Conservation (phyloP, 192 early-diverging fungal species). For the Coemansia sp. region DNA sequence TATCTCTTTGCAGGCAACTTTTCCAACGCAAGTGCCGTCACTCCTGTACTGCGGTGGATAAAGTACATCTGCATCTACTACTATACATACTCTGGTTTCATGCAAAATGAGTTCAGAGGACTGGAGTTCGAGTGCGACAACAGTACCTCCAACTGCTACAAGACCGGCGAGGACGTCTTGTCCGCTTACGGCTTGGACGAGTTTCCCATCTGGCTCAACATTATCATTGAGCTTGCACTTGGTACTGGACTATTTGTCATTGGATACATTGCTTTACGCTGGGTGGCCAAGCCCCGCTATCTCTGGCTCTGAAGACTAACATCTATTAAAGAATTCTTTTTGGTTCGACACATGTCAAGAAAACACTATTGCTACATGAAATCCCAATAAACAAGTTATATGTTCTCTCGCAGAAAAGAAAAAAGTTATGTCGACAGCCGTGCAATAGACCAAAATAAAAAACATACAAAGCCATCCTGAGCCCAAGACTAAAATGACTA, state of each 20-base stretch:
- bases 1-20: conserved; percentile 47
- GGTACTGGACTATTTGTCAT: too few species aligned
- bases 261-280: too few species aligned
- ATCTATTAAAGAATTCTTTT: too few species aligned
- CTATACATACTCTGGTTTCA: conserved; percentile 9
- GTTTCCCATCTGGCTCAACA: conserved; percentile 35
- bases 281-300: too few species aligned
- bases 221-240: not conserved
- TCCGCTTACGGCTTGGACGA: conserved; percentile 26
- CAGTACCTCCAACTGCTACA: conserved; percentile 12
- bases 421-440: too few species aligned
- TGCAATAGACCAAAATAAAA: too few species aligned
- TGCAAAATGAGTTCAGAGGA: conserved; percentile 44
- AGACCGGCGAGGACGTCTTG: conserved; percentile 26
- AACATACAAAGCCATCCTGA: too few species aligned
- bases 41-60: conserved; percentile 50
- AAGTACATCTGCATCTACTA: conserved; percentile 36
- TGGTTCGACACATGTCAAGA: too few species aligned
- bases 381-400: too few species aligned
- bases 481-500: conserved; percentile 7
- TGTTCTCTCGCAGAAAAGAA: too few species aligned
- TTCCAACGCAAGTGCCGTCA: conserved; percentile 29
- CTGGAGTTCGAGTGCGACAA: conserved; percentile 24
- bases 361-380: too few species aligned
- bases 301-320: too few species aligned